These are phyloP conservation scores for Keqinozyma sinolaborantium DNA, from an alignment of 1,139 yeast species.

Conservation along the genomic window DNA sequence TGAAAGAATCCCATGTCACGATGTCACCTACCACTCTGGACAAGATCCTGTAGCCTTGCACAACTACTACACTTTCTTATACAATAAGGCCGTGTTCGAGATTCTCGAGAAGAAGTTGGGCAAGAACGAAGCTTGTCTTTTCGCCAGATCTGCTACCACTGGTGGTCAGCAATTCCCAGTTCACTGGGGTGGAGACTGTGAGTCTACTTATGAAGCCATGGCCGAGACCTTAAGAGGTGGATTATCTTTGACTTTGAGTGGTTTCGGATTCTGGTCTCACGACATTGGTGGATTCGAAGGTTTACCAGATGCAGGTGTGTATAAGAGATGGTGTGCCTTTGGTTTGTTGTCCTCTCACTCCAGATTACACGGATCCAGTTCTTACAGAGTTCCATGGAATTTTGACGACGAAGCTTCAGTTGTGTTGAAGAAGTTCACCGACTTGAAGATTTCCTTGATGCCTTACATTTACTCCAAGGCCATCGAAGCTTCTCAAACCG, in stretches of 20 bases:
- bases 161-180: slow-evolving; percentile 37
- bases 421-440: slow-evolving; percentile 29
- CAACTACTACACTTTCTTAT: slow-evolving; percentile 30
- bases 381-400: slow-evolving; percentile 37
- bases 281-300: slow-evolving; percentile 42
- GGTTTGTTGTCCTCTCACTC: slow-evolving; percentile 36
- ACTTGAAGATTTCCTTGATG: slow-evolving; percentile 29
- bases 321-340: slow-evolving; percentile 38
- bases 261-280: slow-evolving; percentile 38
- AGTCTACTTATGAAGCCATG: slow-evolving; percentile 36
- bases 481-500: slow-evolving; percentile 22
- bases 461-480: slow-evolving; percentile 29
- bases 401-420: slow-evolving; percentile 32
- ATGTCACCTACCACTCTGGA: slow-evolving; percentile 22
- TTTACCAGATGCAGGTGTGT: slow-evolving; percentile 30
- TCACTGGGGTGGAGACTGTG: slow-evolving; percentile 42
- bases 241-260: slow-evolving; percentile 25
- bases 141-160: slow-evolving; percentile 34
- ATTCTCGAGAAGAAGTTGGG: slow-evolving; percentile 27
- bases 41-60: slow-evolving; percentile 31
- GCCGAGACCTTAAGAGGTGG: slow-evolving; percentile 36
- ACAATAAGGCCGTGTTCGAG: slow-evolving; percentile 32
- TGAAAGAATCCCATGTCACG: slow-evolving; percentile 30
- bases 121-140: slow-evolving; percentile 28
- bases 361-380: slow-evolving; percentile 31